phyloP scores from a whole-genome alignment of 305 asterid species.

The Solanum hybrid region DNA sequence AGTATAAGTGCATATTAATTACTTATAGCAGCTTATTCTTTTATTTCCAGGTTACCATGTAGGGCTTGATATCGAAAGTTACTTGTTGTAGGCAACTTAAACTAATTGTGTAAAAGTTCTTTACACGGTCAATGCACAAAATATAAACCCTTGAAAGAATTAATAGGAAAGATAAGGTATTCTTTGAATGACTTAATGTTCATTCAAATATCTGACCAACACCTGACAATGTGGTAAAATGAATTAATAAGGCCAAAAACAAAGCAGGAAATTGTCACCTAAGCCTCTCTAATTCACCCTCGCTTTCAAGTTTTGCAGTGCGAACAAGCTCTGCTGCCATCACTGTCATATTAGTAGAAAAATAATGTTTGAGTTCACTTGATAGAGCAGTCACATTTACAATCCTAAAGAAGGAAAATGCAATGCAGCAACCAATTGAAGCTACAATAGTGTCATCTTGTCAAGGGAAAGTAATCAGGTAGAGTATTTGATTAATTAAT shows the following conservation, averaged over 20 bases:
- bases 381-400: neutral
- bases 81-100: neutral
- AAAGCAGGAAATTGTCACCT: conserved; percentile 36
- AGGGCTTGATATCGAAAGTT: neutral
- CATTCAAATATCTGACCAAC: neutral
- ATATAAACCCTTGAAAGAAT: neutral
- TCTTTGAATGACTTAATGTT: neutral
- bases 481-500: neutral
- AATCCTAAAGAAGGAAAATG: neutral
- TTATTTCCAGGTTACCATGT: neutral
- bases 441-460: neutral
- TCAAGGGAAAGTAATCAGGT: neutral
- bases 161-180: neutral
- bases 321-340: conserved; percentile 98
- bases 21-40: neutral
- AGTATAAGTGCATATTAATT: neutral
- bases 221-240: neutral
- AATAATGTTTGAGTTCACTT: neutral
- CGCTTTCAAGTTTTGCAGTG: conserved; percentile 47
- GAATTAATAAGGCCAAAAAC: neutral
- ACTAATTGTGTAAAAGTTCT: neutral
- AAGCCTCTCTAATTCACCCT: conserved; percentile 64
- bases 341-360: conserved; percentile 33
- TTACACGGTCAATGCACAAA: neutral
- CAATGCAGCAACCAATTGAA: neutral